phyloP scores from a whole-genome alignment of 129 eudicot genomes.

The Centaurea solstitialis region DNA sequence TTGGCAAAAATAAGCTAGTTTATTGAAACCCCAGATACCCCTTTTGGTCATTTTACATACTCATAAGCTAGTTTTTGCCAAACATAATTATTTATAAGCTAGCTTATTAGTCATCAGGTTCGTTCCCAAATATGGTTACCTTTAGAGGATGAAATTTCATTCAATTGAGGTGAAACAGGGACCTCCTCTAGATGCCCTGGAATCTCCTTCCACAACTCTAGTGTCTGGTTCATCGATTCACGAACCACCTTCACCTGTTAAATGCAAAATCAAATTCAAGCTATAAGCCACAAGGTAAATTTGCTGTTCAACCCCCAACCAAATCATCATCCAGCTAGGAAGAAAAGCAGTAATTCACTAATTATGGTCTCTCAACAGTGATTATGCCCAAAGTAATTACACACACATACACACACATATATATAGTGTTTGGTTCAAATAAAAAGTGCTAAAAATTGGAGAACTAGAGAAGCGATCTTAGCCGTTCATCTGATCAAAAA shows the following conservation, averaged over 20 bases:
- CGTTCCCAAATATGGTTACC: constrained; percentile 41
- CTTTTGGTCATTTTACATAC: too few species aligned
- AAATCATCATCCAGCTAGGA: not conserved
- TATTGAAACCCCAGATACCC: too few species aligned
- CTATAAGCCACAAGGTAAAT: not conserved
- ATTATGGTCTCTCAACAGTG: not conserved
- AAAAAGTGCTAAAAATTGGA: too few species aligned
- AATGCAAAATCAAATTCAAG: constrained; percentile 24
- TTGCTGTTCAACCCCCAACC: not conserved
- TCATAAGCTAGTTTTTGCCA: too few species aligned
- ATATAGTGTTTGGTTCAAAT: too few species aligned
- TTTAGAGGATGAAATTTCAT: constrained; percentile 42
- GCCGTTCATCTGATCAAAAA: too few species aligned
- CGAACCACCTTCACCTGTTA: constrained; percentile 82
- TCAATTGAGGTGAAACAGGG: constrained; percentile 33
- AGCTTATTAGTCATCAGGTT: too few species aligned
- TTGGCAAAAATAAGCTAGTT: too few species aligned
- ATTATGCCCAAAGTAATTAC: not conserved
- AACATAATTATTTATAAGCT: too few species aligned
- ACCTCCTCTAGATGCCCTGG: constrained; percentile 43
- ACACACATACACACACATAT: not conserved
- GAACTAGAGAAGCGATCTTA: too few species aligned
- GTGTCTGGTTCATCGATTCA: constrained; percentile 76
- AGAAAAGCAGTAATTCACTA: not conserved
- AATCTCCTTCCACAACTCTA: constrained; percentile 76